Conservation (phyloP, 2,329 filamentous ascomycete species). For the Neopestalotiopsis rosae region DNA sequence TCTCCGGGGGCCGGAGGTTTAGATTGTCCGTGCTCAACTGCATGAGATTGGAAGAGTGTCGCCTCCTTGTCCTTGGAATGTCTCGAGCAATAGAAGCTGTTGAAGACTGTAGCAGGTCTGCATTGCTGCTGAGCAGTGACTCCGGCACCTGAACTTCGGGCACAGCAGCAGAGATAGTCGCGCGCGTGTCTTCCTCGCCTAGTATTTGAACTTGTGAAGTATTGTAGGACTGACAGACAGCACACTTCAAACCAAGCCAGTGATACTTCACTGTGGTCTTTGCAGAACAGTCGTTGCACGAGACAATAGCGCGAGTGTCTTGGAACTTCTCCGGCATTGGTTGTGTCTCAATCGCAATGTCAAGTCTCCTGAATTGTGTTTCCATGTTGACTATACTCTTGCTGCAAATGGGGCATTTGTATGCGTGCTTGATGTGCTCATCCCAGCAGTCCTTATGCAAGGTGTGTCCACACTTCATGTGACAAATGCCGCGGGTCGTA, state of each 20-base stretch:
- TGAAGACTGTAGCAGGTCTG: constrained; percentile 19
- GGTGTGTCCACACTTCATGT: constrained; percentile 94
- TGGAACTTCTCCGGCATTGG: constrained; percentile 89
- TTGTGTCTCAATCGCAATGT: constrained; percentile 84
- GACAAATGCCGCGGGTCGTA: constrained; percentile 85
- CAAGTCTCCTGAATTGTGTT: constrained; percentile 87
- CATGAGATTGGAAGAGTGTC: constrained; percentile 38
- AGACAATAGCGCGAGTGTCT: constrained; percentile 80
- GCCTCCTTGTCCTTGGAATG: constrained; percentile 30
- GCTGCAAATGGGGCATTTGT: constrained; percentile 96
- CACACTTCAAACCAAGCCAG: constrained; percentile 93
- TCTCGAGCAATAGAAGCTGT: constrained; percentile 29
- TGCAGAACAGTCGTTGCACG: constrained; percentile 94
- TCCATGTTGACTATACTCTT: constrained; percentile 99
- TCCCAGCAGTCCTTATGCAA: constrained; percentile 91
- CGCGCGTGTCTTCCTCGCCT: constrained; percentile 40
- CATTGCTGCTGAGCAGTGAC: constrained; percentile 20
- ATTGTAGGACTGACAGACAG: constrained; percentile 73
- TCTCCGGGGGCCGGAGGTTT: constrained; percentile 21
- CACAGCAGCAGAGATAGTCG: constrained; percentile 25
- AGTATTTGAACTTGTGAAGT: constrained; percentile 69
- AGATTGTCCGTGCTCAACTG: constrained; percentile 24
- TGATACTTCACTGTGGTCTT: constrained; percentile 89
- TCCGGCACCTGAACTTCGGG: constrained; percentile 27
- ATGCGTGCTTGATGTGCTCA: constrained; percentile 86